These are phyloP conservation scores for Dittrichia graveolens DNA, from an alignment of 129 eudicot genomes.

Conservation along the genomic window DNA sequence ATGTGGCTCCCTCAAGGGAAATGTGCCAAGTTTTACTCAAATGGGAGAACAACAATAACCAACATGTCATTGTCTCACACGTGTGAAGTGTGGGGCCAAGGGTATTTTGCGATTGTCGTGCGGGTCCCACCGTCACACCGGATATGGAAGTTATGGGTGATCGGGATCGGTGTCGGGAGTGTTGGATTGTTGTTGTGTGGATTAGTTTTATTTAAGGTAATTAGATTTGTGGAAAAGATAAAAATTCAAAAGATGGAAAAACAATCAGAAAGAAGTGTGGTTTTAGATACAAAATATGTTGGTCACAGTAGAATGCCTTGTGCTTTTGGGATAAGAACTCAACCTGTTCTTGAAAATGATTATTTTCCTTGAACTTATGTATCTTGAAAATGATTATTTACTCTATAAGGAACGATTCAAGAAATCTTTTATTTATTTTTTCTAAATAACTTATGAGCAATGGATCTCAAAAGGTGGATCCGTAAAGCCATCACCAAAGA, in stretches of 20 bases:
- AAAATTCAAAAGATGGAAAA: slow-evolving; percentile 59
- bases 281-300: slow-evolving; percentile 62
- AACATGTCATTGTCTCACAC: slow-evolving; percentile 39
- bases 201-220: slow-evolving; percentile 30
- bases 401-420: slow-evolving; percentile 21
- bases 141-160: slow-evolving; percentile 53
- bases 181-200: slow-evolving; percentile 39
- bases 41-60: slow-evolving; percentile 50
- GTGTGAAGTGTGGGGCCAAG: slow-evolving; percentile 52
- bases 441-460: slow-evolving; percentile 16
- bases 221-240: slow-evolving; percentile 30
- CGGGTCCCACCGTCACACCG: slow-evolving; percentile 21
- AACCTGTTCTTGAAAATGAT: slow-evolving; percentile 66
- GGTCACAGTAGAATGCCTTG: slow-evolving; percentile 79
- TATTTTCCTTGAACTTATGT: slow-evolving; percentile 54
- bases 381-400: slow-evolving; percentile 7
- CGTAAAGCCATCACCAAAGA: slow-evolving; percentile 55
- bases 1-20: slow-evolving; percentile 23
- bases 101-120: slow-evolving; percentile 64
- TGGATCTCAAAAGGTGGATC: slow-evolving; percentile 63
- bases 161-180: slow-evolving; percentile 54
- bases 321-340: slow-evolving; percentile 82
- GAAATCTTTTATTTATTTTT: background rate
- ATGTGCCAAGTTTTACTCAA: slow-evolving; percentile 61
- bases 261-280: slow-evolving; percentile 56